Percentiles rank a stretch among this genome's conserved stretches.
phyloP scores from a whole-genome alignment of 1,284 basidiomycete genomes.

The Tilletia indica region DNA sequence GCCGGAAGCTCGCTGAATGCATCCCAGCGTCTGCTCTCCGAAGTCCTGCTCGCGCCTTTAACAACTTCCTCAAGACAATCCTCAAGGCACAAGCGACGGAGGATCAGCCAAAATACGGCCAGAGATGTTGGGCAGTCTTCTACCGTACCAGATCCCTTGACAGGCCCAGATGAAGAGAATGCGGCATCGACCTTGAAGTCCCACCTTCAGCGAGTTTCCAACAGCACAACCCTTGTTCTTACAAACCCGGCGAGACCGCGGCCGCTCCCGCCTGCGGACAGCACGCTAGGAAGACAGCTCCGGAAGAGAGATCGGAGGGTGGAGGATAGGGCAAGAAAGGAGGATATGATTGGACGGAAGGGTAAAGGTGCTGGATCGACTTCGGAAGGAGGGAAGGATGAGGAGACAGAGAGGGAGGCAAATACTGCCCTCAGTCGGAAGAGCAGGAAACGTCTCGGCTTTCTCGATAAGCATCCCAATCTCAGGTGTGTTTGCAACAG shows the following conservation, averaged over 20 bases:
- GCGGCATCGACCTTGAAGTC: not conserved
- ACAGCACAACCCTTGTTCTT: not conserved
- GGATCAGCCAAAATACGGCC: not conserved
- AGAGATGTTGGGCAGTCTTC: not conserved
- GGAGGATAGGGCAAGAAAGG: not conserved
- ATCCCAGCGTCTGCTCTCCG: not conserved
- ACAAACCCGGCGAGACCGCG: slow-evolving; percentile 1
- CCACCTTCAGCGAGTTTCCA: not conserved
- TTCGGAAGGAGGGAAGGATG: not conserved
- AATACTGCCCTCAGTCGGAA: not conserved
- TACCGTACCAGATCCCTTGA: not conserved
- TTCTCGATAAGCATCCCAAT: not conserved
- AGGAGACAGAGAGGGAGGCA: not conserved
- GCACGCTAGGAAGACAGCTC: not conserved
- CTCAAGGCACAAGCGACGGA: not conserved
- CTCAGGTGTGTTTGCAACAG: not conserved
- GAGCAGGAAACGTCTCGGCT: not conserved
- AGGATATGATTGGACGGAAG: not conserved
- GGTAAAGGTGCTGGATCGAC: not conserved
- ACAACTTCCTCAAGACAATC: not conserved
- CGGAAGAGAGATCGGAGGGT: not conserved
- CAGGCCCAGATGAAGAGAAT: not conserved
- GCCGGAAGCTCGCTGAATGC: not conserved
- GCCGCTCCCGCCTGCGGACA: not conserved
- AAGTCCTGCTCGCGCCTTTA: not conserved